Evolutionary conservation across 106 monocot genomes (phyloP), one percentile per base, ranked within the genome.

Genomic region (Gastrodia elata): DNA sequence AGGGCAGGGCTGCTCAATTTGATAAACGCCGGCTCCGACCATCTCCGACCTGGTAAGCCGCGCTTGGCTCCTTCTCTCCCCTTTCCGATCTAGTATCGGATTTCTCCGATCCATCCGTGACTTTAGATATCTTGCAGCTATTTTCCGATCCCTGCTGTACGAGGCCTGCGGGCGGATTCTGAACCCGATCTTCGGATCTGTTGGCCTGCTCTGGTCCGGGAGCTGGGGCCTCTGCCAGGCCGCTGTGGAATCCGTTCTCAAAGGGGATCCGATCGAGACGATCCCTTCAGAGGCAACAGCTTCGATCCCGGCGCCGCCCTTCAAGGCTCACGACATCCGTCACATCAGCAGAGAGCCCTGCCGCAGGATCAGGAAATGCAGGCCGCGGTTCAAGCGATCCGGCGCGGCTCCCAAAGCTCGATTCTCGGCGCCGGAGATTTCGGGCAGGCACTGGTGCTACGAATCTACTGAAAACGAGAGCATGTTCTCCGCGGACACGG

Each of bases 241-340:
- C 8, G 87, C 84, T 15, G 87, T 87, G 14, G 87, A 87, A 20
- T 76, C 87, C 14, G 87, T 87, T 11, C 84, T 87, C 68, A 87
- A 68, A 11, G 87, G 87, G 27, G 55, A 55, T 9, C 84, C 87
- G 36, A 68, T 87, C 70, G 41, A 76, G 4, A 73, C 76, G 44
- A 79, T 84, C 64, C 36, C 84, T 8, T 79, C 84, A 2, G 87
- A 88, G 71, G 26, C 79, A 2, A 80, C 78, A 14, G 68, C 76
- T 57, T 44, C 69, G 67, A 36, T 37, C 8, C 79, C 78, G 20
- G 48, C 58, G 6, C 78, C 82, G 11, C 80, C 80, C 13, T 59
- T 85, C 75, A 83, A 81, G 49, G 82, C 80, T 44, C 83, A 81
- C 72, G 88, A 92, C 78, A 89, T 92, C 75, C 83, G 91, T 64